Conservation (phyloP, 306 rosid genomes). For the Lathyrus tuberosus region DNA sequence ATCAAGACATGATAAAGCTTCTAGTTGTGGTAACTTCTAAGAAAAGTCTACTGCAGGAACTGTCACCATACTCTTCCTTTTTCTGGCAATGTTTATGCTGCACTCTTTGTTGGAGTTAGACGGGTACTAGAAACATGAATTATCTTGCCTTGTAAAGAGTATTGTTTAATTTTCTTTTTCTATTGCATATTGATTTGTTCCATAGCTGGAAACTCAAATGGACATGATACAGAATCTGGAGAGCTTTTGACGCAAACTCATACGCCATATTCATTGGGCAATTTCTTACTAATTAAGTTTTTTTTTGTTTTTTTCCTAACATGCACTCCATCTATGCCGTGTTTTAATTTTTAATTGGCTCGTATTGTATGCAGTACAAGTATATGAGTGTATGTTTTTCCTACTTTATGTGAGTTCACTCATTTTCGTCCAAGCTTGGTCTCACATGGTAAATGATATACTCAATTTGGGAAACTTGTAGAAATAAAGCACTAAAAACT, state of each 20-base stretch:
- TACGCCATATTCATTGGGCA: background rate
- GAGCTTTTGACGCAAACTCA: background rate
- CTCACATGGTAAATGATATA: no score
- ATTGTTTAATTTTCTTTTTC: conserved; percentile 30
- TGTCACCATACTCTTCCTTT: background rate
- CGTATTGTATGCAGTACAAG: background rate
- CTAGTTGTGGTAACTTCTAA: no score
- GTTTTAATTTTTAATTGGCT: background rate
- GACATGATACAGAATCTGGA: conserved; percentile 45
- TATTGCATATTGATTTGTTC: conserved; percentile 29
- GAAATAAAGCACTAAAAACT: no score
- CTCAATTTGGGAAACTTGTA: no score
- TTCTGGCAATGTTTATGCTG: background rate
- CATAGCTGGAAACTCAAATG: conserved; percentile 66
- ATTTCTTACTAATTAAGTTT: background rate
- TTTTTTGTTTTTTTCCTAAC: background rate
- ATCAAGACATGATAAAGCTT: no score
- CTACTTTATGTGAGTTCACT: no score
- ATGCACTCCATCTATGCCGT: background rate
- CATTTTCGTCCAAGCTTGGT: no score
- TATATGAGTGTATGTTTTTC: no score
- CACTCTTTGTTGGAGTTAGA: conserved; percentile 23
- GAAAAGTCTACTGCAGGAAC: no score
- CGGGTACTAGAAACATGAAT: conserved; percentile 12
- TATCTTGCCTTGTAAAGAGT: conserved; percentile 7